These are phyloP conservation scores for Chlamydomonas schloesseri DNA, from an alignment of 139 green algal genomes.

Conservation along the genomic window DNA sequence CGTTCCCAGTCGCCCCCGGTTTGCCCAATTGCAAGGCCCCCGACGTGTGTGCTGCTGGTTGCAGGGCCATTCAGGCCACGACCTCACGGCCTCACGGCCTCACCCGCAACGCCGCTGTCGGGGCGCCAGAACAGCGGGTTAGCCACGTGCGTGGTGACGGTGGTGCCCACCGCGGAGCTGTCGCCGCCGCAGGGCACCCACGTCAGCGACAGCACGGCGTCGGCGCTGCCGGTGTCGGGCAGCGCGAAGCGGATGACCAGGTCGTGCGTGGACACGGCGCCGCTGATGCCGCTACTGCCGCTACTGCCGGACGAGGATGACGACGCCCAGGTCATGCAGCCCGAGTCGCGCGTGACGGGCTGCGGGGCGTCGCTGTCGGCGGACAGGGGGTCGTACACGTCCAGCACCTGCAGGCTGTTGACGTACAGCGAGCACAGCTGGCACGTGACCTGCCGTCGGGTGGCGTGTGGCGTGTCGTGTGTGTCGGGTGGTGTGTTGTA, in stretches of 20 bases:
- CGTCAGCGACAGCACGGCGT: not conserved
- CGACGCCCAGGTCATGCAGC: not conserved
- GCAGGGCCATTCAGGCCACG: too few relatives aligned
- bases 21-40: too few relatives aligned
- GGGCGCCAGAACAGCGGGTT: conserved; percentile 23
- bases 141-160: not conserved
- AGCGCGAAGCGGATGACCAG: not conserved
- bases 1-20: too few relatives aligned
- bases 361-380: not conserved
- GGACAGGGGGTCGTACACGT: not conserved
- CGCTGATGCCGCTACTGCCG: too few relatives aligned
- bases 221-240: not conserved
- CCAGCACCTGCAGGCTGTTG: not conserved
- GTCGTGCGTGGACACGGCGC: not conserved
- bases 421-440: not conserved
- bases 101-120: conserved; percentile 6
- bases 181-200: not conserved
- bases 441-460: not conserved
- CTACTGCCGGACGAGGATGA: too few relatives aligned
- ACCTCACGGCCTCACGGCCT: too few relatives aligned
- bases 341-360: not conserved
- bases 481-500: too few relatives aligned
- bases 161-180: not conserved
- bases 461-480: too few relatives aligned
- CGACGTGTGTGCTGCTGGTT: too few relatives aligned